Evolutionary conservation across 2,329 filamentous ascomycete genomes (phyloP), one percentile per base, ranked within the genome.

Genomic region (Pezicula rhizophila): DNA sequence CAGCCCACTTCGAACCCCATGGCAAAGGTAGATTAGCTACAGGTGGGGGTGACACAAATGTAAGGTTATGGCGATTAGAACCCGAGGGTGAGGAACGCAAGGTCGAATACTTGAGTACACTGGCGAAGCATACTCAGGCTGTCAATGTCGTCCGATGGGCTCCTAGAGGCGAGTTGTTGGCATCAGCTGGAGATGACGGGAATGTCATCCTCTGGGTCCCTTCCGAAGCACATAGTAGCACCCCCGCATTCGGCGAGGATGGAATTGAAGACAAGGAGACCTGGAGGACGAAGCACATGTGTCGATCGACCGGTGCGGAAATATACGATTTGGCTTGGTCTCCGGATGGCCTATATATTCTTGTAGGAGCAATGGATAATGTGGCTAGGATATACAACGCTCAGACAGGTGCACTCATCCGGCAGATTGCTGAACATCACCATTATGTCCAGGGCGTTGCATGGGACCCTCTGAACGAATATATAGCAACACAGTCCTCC

Each of bases 291-390:
- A 97, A 95, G 71, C 89, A 96, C 66, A 97, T 97, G 93, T 97
- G 91, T 69, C 83, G 93, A 53, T 95, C 91, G 41, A 89, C 87
- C 53, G 92, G 91, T 33, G 89, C 91, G 10, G 93, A 99, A 68
- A 97, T 99, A 58, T 99, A 99, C 70, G 93, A 99, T 68, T 74
- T 99, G 49, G 93, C 93, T 45, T 99, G 93, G 95, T 97, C 93
- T 43, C 95, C 95, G n/a, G 93, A 99, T 68, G 90, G 88, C 35
- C 75, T 84, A 35, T 93, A 95, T 71, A 96, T 99, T 73, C 96
- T 99, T 60, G 96, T 20, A 93, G 93, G 35, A 97, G 93, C 71
- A 42, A 97, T 99, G 91, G 93, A 99, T 72, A 99, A 99, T 66
- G 85, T 97, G 65, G 91, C 93, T 50, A 82, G 92, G 51, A 97